Evolutionary conservation across 257 asterid genomes (phyloP).

Genomic region (Primulina huaijiensis): DNA sequence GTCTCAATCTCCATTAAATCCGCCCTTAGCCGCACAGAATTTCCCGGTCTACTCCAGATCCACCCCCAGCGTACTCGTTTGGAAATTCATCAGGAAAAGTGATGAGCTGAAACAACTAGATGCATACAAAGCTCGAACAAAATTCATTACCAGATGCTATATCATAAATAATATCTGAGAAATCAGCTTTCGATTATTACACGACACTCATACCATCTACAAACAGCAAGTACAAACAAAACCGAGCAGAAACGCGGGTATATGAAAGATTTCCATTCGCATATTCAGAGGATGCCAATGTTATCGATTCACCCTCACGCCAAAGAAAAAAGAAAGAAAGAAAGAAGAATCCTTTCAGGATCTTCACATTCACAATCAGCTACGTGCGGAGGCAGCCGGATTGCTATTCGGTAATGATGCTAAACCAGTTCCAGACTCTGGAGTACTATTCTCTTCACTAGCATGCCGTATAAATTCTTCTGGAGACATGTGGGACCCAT

Average conservation of each 20-base stretch:
- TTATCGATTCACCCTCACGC: not conserved
- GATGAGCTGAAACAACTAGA: no score
- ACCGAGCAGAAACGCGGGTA: not conserved
- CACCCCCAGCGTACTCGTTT: no score
- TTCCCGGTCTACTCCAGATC: no score
- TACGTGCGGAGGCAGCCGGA: slow-evolving; percentile 74
- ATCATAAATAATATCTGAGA: no score
- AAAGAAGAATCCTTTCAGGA: not conserved
- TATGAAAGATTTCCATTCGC: no score
- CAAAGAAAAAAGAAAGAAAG: not conserved
- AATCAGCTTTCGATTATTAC: no score
- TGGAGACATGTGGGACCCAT: slow-evolving; percentile 89
- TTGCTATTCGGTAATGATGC: slow-evolving; percentile 51
- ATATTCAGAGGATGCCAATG: not conserved
- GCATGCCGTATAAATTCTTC: slow-evolving; percentile 84
- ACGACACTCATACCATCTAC: not conserved
- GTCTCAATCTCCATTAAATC: no score
- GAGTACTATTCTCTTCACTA: slow-evolving; percentile 46
- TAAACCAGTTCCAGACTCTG: slow-evolving; percentile 48
- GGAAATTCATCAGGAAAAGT: no score
- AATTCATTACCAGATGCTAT: no score
- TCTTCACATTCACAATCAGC: slow-evolving; percentile 40
- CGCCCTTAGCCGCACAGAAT: no score
- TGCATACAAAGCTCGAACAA: no score
- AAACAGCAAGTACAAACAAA: not conserved